Percentiles rank a stretch among this genome's conserved stretches.
phyloP scores from a whole-genome alignment of 176 grass and related monocot species.

The Musa acuminata region DNA sequence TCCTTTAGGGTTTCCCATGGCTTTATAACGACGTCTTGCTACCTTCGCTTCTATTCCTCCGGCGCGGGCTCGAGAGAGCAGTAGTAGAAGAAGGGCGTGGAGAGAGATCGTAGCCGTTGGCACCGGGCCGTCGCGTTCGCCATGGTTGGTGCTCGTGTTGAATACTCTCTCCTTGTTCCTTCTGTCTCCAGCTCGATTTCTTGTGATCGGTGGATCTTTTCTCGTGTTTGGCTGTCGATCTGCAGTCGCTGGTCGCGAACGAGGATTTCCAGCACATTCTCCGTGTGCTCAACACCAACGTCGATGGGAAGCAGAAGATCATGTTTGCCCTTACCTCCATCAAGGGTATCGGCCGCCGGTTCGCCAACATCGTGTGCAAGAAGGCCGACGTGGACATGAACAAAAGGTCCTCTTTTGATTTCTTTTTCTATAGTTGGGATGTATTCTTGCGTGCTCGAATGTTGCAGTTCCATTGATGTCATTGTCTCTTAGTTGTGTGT shows the following conservation, averaged over 20 bases:
- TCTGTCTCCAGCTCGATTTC: background rate
- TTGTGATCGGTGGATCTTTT: background rate
- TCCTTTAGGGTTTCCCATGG: background rate
- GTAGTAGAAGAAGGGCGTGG: too few relatives aligned
- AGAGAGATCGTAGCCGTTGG: background rate
- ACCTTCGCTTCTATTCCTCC: too few relatives aligned
- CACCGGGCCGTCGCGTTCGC: background rate
- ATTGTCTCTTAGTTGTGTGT: too few relatives aligned
- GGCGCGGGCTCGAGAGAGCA: background rate
- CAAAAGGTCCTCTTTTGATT: slow-evolving; percentile 3
- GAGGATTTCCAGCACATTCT: slow-evolving; percentile 15
- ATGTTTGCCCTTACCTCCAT: slow-evolving; percentile 15
- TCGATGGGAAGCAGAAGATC: slow-evolving; percentile 18
- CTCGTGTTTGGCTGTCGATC: background rate
- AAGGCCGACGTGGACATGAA: slow-evolving; percentile 16
- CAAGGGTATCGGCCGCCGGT: slow-evolving; percentile 9
- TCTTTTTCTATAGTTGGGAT: background rate
- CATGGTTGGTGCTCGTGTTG: background rate
- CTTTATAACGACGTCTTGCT: background rate
- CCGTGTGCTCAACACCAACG: slow-evolving; percentile 13
- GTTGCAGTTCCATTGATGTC: background rate
- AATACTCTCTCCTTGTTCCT: background rate
- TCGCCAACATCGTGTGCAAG: slow-evolving; percentile 12
- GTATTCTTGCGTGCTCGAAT: background rate
- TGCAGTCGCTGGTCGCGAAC: slow-evolving; percentile 5